Base-by-base conservation (phyloP, 1,284 basidiomycete genomes). In the Cerioporus squamosus region DNA sequence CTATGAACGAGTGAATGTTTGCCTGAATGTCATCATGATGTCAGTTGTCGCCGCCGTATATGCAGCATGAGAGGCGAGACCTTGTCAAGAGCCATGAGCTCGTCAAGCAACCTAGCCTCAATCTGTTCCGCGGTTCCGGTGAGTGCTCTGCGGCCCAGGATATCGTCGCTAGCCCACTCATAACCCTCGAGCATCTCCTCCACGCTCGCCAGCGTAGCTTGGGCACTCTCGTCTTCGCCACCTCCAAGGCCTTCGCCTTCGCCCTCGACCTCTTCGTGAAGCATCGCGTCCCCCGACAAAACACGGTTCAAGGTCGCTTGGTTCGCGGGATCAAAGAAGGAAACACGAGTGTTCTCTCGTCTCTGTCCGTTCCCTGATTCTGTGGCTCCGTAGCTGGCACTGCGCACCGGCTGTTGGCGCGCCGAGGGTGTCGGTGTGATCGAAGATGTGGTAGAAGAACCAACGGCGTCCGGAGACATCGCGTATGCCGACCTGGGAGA, bases 101-200 rank as follows among this genome's bases (percentile, higher is more conserved):
- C 95, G 63, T 95, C 93, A 48, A 93, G 71, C 43, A 98, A 74
- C 61, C 94, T 80, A 18, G 90, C 89, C 73, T 97, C 93, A 60
- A 97, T 94, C 59, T 94, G 81, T 70, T 96, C 94, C 31, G 91
- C 91, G 5, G 91, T 86, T n/a, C 90, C 90, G 65, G 83, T 81
- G 20, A 78, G 78, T 55, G 84, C 80, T 64, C 84, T 86, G 62
- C 83, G 76, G 15, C 83, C 82, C 40, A 90, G 77, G 23, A 87
- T 78, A 71, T 87, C 83, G 63, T 91, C 90, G 61, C 85, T 86
- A 0, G 90, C 87, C 95, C 94, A 98, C 72, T 99, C 97, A 70
- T 98, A 97, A 0, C 96, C 96, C 70, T 99, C 97, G 10, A 99
- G 82, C 93, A 99, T 96, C 72, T 99, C 97, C 72, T 99, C 97